phyloP scores from a whole-genome alignment of 306 rosid genomes.

The Cucurbita maxima region DNA sequence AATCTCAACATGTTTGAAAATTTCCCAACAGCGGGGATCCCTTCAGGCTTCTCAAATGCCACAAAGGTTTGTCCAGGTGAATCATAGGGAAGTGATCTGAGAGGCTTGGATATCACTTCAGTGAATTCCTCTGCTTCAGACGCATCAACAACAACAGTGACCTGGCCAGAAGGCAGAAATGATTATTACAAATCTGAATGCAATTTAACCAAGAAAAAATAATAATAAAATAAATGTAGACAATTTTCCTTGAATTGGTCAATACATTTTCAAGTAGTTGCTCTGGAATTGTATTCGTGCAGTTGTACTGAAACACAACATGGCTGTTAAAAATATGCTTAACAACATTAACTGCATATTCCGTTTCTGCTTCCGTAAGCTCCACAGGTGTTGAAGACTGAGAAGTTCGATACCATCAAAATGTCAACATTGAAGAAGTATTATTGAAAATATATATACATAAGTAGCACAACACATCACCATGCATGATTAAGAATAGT shows the following conservation, averaged over 20 bases:
- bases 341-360: slow-evolving; percentile 88
- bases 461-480: neutral
- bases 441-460: neutral
- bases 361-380: slow-evolving; percentile 93
- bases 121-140: slow-evolving; percentile 88
- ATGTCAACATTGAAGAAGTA: neutral
- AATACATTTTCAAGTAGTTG: slow-evolving; percentile 84
- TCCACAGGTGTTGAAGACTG: slow-evolving; percentile 98
- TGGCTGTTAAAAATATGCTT: slow-evolving; percentile 83
- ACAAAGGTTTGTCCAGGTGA: slow-evolving; percentile 82
- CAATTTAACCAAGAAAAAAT: neutral
- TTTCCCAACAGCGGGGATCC: slow-evolving; percentile 60
- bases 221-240: neutral
- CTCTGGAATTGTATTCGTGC: slow-evolving; percentile 93
- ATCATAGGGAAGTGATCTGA: slow-evolving; percentile 86
- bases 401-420: slow-evolving; percentile 10
- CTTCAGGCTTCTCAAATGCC: slow-evolving; percentile 88
- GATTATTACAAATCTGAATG: neutral
- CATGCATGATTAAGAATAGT: slow-evolving; percentile 12
- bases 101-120: slow-evolving; percentile 61
- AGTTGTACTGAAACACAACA: slow-evolving; percentile 90
- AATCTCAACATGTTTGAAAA: slow-evolving; percentile 67
- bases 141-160: slow-evolving; percentile 64
- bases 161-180: slow-evolving; percentile 31
- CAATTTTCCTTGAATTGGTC: slow-evolving; percentile 2